Evolutionary conservation across 306 rosid species (phyloP).

Genomic region (Trifolium dubium): DNA sequence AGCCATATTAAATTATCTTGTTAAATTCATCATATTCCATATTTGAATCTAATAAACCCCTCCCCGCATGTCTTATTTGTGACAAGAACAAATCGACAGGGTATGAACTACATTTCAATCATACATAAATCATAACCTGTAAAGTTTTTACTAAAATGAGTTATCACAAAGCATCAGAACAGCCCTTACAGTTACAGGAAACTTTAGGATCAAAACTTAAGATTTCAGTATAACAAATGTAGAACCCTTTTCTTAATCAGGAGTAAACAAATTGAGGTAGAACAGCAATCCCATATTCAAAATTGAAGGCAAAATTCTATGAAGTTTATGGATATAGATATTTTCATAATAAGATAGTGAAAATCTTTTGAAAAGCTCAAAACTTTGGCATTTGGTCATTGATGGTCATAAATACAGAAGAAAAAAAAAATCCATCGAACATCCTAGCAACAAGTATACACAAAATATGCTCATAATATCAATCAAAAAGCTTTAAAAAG

Average conservation of each 20-base stretch:
- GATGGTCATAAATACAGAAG: constrained; percentile 1
- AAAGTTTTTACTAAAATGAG: constrained; percentile 9
- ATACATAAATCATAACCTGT: constrained; percentile 20
- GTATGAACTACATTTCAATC: constrained; percentile 4
- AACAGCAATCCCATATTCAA: background rate
- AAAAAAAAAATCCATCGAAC: background rate
- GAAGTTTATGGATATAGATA: background rate
- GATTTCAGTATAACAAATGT: background rate
- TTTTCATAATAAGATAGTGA: constrained; percentile 1
- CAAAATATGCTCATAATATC: constrained; percentile 36
- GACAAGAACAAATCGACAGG: constrained; percentile 9
- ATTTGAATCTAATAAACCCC: constrained; percentile 26
- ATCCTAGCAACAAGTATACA: constrained; percentile 38
- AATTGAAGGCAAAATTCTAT: constrained; percentile 18
- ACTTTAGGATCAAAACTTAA: no score
- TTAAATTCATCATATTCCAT: background rate
- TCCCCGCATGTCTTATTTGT: constrained; percentile 4
- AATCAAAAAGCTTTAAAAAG: constrained; percentile 26
- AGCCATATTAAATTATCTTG: background rate
- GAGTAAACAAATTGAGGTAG: background rate
- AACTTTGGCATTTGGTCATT: background rate
- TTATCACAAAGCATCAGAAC: background rate
- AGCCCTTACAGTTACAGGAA: background rate
- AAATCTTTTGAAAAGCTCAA: constrained; percentile 8
- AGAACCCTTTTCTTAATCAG: background rate